Conservation (phyloP, 139 green algal genomes). For the Gonium pectorale region DNA sequence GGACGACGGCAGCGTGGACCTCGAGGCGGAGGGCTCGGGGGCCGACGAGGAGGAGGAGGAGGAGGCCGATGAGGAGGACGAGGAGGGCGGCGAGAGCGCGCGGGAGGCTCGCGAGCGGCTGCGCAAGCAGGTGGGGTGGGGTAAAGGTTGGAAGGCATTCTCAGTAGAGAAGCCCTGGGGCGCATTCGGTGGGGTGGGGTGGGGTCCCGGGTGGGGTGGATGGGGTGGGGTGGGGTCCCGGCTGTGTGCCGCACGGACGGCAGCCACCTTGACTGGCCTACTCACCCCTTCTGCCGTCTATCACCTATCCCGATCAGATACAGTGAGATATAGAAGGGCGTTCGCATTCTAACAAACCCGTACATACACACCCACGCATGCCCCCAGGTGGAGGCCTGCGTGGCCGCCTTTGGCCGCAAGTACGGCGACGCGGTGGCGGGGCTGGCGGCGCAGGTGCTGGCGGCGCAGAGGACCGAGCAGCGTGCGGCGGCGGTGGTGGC, state of each 20-base stretch:
- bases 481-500: neutral
- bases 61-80: slow-evolving; percentile 10
- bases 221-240: too few relatives aligned
- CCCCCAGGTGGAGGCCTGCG: slow-evolving; percentile 23
- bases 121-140: neutral
- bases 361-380: neutral
- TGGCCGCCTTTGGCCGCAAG: slow-evolving; percentile 33
- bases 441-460: slow-evolving; percentile 37
- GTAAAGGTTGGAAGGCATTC: neutral
- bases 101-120: slow-evolving; percentile 10
- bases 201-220: too few relatives aligned
- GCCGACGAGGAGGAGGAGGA: slow-evolving; percentile 9
- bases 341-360: too few relatives aligned
- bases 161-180: too few relatives aligned
- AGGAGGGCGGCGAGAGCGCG: neutral
- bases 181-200: too few relatives aligned
- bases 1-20: slow-evolving; percentile 5
- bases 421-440: slow-evolving; percentile 36
- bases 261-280: too few relatives aligned
- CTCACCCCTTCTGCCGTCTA: too few relatives aligned
- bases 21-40: neutral
- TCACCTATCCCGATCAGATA: too few relatives aligned
- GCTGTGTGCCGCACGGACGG: too few relatives aligned
- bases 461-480: slow-evolving; percentile 6
- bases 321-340: too few relatives aligned